These are phyloP conservation scores for Fomitopsis palustris DNA, from an alignment of 1,284 basidiomycete genomes.

Conservation along the genomic window DNA sequence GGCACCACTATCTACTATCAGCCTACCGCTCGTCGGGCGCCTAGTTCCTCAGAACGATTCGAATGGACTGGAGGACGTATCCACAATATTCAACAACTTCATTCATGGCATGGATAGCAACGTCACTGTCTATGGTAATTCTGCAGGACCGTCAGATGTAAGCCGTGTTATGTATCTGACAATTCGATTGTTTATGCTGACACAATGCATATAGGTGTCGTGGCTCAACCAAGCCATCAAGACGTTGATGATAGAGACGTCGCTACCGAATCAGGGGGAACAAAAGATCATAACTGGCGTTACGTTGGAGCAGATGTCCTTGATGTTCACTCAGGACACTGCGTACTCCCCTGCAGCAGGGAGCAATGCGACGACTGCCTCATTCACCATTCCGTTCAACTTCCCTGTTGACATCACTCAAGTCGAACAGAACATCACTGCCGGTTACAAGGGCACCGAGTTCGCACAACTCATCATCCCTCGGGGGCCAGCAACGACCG, in stretches of 20 bases:
- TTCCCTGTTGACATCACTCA: background rate
- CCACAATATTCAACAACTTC: background rate
- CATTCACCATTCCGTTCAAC: background rate
- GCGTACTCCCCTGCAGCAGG: background rate
- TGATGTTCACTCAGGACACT: background rate
- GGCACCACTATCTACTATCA: background rate
- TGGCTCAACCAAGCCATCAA: background rate
- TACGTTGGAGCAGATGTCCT: background rate
- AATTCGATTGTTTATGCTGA: background rate
- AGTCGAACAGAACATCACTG: background rate
- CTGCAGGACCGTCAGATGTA: background rate
- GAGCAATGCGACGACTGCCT: background rate
- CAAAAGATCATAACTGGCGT: background rate
- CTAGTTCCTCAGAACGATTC: background rate
- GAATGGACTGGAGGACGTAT: background rate
- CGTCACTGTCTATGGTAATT: background rate
- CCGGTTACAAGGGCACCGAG: background rate
- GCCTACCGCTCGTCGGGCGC: background rate
- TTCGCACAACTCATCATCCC: background rate
- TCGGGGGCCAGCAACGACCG: background rate
- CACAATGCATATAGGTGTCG: background rate
- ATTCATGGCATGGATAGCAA: background rate
- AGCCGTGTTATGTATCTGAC: background rate
- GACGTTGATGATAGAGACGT: background rate
- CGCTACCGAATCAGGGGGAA: background rate